Evolutionary conservation across 345 rosid genomes (phyloP).

Genomic region (Populus deltoides): DNA sequence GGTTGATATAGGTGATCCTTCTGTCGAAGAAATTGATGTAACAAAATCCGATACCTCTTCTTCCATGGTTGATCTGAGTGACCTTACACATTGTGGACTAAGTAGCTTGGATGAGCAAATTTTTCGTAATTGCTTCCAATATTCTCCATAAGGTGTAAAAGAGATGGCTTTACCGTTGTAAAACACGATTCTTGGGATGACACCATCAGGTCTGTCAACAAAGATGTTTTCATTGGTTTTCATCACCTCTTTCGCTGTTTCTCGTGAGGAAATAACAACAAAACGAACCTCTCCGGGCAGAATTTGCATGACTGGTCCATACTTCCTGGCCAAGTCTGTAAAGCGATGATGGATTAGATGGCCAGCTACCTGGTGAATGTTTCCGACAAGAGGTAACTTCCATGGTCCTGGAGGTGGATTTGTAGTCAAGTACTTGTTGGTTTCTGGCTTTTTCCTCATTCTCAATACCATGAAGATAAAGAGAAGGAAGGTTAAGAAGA

Average conservation of each 20-base stretch:
- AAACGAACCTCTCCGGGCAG: constrained; percentile 5
- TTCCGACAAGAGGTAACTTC: constrained; percentile 12
- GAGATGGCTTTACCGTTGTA: constrained; percentile 13
- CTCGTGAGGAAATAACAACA: constrained; percentile 26
- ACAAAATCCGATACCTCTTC: neutral
- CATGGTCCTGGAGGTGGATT: constrained; percentile 13
- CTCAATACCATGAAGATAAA: too few relatives aligned
- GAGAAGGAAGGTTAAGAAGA: too few relatives aligned
- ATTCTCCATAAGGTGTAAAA: constrained; percentile 20
- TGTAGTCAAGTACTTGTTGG: neutral
- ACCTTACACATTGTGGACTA: constrained; percentile 14
- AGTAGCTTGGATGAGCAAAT: constrained; percentile 15
- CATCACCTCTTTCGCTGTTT: constrained; percentile 28
- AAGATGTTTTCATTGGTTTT: constrained; percentile 30
- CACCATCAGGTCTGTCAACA: constrained; percentile 8
- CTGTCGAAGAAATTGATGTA: neutral
- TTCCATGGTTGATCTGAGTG: constrained; percentile 22
- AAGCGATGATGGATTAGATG: constrained; percentile 8
- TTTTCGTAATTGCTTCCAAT: constrained; percentile 33
- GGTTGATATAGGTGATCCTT: constrained; percentile 12
- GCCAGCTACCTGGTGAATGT: constrained; percentile 6
- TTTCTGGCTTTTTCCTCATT: neutral
- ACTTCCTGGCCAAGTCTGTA: constrained; percentile 5
- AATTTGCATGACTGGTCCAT: constrained; percentile 18
- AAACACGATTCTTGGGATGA: neutral